These are phyloP conservation scores for Naganishia vishniacii DNA, from an alignment of 768 basidiomycete genomes.

Conservation along the genomic window DNA sequence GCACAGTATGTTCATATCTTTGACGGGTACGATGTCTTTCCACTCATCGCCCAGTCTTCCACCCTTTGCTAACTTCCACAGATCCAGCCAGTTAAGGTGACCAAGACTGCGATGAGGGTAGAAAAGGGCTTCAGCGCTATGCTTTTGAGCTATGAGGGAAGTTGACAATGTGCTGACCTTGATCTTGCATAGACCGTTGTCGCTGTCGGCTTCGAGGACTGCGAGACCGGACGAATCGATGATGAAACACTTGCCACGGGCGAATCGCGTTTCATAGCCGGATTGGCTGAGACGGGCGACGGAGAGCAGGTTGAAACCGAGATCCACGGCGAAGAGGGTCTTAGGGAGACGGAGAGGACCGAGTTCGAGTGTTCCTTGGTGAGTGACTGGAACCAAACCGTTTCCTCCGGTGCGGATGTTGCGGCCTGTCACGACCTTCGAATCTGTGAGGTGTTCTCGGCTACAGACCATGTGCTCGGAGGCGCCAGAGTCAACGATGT, in stretches of 20 bases:
- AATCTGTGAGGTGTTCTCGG: too few species aligned
- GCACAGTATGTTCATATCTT: neutral
- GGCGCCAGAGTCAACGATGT: neutral
- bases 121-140: neutral
- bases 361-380: neutral
- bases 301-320: neutral
- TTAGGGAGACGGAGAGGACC: neutral
- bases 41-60: neutral
- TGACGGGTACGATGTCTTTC: neutral
- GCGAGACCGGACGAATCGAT: too few species aligned
- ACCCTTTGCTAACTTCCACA: neutral
- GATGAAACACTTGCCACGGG: too few species aligned
- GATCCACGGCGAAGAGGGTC: neutral
- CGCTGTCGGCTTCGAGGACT: neutral
- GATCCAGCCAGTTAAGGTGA: slow-evolving; percentile 2
- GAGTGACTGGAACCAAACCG: neutral
- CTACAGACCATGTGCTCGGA: too few species aligned
- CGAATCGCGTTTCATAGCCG: neutral
- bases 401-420: neutral
- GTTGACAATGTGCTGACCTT: neutral
- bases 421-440: neutral
- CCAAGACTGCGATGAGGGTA: neutral
- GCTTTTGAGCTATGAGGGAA: neutral
- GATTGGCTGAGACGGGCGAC: neutral
- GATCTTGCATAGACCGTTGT: neutral